Evolutionary conservation across 2,329 filamentous ascomycete genomes (phyloP).

Genomic region (Colletotrichum spinosum): DNA sequence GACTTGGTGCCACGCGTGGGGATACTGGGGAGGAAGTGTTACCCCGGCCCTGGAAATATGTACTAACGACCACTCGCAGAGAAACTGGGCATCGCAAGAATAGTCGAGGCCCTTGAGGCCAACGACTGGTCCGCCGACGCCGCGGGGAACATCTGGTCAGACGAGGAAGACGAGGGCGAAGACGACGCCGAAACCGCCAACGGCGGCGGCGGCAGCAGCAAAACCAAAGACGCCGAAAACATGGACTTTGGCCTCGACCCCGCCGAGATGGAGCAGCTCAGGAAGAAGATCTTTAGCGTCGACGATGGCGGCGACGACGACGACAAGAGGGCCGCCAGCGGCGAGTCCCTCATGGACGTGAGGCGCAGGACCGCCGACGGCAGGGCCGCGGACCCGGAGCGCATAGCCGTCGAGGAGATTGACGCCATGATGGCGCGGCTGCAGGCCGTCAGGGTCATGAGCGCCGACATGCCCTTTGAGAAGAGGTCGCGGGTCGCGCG

Average conservation of each 20-base stretch:
- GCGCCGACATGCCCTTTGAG: conserved; percentile 68
- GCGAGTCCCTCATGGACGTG: conserved; percentile 4
- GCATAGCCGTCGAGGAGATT: conserved; percentile 67
- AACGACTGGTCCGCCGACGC: conserved; percentile 68
- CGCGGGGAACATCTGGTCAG: conserved; percentile 46
- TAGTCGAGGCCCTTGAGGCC: conserved; percentile 71
- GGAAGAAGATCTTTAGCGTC: conserved; percentile 62
- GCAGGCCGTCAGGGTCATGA: conserved; percentile 70
- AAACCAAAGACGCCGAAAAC: conserved; percentile 53
- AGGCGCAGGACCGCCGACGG: conserved; percentile 39
- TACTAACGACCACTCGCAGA: conserved; percentile 54
- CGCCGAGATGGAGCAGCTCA: conserved; percentile 64
- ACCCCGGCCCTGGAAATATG: not conserved
- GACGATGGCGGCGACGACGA: conserved; percentile 39
- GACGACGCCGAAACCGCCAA: conserved; percentile 45
- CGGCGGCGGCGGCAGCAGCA: conserved; percentile 37
- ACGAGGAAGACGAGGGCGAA: conserved; percentile 44
- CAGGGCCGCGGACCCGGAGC: conserved; percentile 47
- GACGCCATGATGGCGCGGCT: conserved; percentile 74
- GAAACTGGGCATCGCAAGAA: conserved; percentile 67
- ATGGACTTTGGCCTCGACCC: conserved; percentile 65
- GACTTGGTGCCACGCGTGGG: not conserved
- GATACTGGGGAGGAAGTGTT: too few species aligned
- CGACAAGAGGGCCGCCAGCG: conserved; percentile 2
- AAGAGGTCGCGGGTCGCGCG: conserved; percentile 71